phyloP scores from a whole-genome alignment of 805 yeast species.

The Candida yuanshanica region DNA sequence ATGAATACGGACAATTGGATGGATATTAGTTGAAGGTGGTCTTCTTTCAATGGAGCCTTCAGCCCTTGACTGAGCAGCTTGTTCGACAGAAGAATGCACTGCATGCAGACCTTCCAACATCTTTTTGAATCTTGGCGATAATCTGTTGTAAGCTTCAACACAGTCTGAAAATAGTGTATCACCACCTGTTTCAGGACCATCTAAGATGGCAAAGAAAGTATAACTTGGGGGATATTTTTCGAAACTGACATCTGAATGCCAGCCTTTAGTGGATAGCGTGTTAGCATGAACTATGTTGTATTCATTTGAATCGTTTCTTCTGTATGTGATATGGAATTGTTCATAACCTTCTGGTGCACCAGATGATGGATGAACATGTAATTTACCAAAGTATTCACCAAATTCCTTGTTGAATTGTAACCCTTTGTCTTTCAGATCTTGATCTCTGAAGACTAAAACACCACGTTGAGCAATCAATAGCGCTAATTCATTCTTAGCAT shows the following conservation, averaged over 20 bases:
- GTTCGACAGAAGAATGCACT: conserved; percentile 64
- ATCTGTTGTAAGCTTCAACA: conserved; percentile 62
- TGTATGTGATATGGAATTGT: conserved; percentile 57
- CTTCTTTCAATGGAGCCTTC: conserved; percentile 65
- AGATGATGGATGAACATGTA: conserved; percentile 69
- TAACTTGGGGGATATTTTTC: conserved; percentile 70
- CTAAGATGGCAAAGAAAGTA: conserved; percentile 61
- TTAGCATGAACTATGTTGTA: conserved; percentile 25
- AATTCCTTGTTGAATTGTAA: conserved; percentile 41
- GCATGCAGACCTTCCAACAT: conserved; percentile 58
- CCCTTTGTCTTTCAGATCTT: conserved; percentile 55
- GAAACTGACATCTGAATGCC: conserved; percentile 75
- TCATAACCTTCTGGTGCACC: conserved; percentile 60
- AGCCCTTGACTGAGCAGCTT: conserved; percentile 50
- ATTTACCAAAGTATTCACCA: conserved; percentile 62
- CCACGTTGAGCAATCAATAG: conserved; percentile 63
- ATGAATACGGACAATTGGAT: conserved; percentile 67
- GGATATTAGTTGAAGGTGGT: conserved; percentile 48
- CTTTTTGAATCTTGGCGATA: conserved; percentile 59
- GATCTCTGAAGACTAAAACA: conserved; percentile 59
- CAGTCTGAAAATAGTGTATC: conserved; percentile 76
- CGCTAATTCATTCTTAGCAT: conserved; percentile 66
- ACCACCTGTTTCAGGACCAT: conserved; percentile 62
- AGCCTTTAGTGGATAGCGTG: conserved; percentile 26
- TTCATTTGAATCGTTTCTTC: conserved; percentile 35